Evolutionary conservation across 1,139 yeast species (phyloP).

Genomic region (Nakaseomyces sp.): DNA sequence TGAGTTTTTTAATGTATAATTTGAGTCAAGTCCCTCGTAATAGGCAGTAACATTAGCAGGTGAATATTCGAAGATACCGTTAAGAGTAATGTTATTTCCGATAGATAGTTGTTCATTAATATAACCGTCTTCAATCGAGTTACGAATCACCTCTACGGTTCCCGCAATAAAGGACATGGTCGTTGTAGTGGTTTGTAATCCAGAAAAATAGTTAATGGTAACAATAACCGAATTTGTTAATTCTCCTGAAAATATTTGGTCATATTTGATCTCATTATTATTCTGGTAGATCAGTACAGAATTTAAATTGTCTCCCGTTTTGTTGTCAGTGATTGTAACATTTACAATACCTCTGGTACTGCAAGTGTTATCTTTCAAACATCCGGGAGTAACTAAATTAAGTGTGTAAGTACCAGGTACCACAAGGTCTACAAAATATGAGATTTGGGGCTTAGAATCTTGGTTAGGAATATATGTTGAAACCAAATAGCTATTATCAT

Average conservation of each 20-base stretch:
- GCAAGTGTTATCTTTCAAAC: slow-evolving; percentile 63
- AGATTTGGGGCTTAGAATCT: slow-evolving; percentile 36
- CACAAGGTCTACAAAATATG: slow-evolving; percentile 61
- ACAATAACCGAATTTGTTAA: slow-evolving; percentile 53
- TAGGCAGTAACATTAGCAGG: slow-evolving; percentile 45
- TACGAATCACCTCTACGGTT: slow-evolving; percentile 49
- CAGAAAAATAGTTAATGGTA: slow-evolving; percentile 36
- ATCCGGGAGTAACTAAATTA: slow-evolving; percentile 78
- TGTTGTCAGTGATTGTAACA: slow-evolving; percentile 49
- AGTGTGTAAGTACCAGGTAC: slow-evolving; percentile 70
- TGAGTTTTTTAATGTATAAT: slow-evolving; percentile 51
- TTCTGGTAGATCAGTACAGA: slow-evolving; percentile 58
- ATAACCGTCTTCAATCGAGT: slow-evolving; percentile 41
- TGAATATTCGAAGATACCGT: slow-evolving; percentile 79
- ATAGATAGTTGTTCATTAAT: slow-evolving; percentile 29
- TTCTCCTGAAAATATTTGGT: slow-evolving; percentile 63
- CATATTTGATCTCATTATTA: slow-evolving; percentile 72
- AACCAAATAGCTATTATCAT: slow-evolving; percentile 33
- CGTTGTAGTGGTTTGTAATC: slow-evolving; percentile 29
- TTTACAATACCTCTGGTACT: slow-evolving; percentile 63
- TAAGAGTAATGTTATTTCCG: slow-evolving; percentile 34
- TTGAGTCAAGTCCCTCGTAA: slow-evolving; percentile 19
- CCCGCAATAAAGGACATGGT: slow-evolving; percentile 58
- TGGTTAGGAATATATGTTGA: slow-evolving; percentile 20
- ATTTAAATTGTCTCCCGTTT: slow-evolving; percentile 35